Percentiles rank a stretch among this genome's conserved stretches.
Evolutionary conservation across 306 rosid species (phyloP).

Genomic region (Prunus mume): DNA sequence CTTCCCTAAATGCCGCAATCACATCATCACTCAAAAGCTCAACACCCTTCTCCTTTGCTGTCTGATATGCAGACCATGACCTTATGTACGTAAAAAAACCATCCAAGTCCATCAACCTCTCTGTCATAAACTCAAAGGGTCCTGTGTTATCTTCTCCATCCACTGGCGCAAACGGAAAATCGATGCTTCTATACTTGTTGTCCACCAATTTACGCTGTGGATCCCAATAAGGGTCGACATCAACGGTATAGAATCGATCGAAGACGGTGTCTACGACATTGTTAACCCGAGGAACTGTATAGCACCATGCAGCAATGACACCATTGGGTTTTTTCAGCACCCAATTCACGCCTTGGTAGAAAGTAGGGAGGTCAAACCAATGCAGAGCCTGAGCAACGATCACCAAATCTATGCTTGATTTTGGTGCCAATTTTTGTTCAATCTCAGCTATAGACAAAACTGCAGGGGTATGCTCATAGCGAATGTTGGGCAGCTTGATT

Average conservation of each 20-base stretch:
- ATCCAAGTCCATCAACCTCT: conserved; percentile 49
- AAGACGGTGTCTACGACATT: conserved; percentile 31
- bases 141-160: conserved; percentile 60
- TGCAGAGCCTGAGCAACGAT: conserved; percentile 76
- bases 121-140: conserved; percentile 57
- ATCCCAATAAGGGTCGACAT: conserved; percentile 53
- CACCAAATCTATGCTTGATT: conserved; percentile 59
- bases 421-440: conserved; percentile 41
- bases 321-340: conserved; percentile 73
- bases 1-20: conserved; percentile 40
- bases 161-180: conserved; percentile 72
- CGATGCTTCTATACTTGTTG: conserved; percentile 41
- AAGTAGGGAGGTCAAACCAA: conserved; percentile 62
- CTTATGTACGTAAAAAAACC: conserved; percentile 45
- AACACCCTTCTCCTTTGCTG: conserved; percentile 62
- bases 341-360: conserved; percentile 55
- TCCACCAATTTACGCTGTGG: conserved; percentile 45
- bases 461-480: conserved; percentile 50
- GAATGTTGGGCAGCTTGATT: conserved; percentile 50
- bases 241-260: conserved; percentile 25
- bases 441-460: conserved; percentile 47
- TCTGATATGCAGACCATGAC: conserved; percentile 80
- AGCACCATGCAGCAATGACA: conserved; percentile 74
- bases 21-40: conserved; percentile 53
- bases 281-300: conserved; percentile 49